Conservation (phyloP, 164 flowering plant species). For the Akebia trifoliata region DNA sequence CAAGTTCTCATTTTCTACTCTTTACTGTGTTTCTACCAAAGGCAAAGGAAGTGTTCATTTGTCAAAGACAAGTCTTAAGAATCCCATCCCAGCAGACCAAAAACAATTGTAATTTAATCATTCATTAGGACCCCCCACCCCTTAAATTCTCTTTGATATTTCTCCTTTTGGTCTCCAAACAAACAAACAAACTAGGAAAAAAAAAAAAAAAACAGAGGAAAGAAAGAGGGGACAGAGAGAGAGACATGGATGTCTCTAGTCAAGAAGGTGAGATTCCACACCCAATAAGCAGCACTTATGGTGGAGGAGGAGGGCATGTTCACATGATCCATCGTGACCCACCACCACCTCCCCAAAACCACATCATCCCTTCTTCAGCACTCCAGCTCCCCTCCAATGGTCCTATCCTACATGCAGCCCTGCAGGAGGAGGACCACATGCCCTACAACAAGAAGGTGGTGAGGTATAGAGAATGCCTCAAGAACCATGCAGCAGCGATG, state of each 20-base stretch:
- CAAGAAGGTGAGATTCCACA: constrained; percentile 51
- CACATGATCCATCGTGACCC: constrained; percentile 48
- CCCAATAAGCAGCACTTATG: constrained; percentile 50
- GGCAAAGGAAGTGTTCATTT: not conserved
- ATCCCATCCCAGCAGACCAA: constrained; percentile 12
- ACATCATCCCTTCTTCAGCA: constrained; percentile 28
- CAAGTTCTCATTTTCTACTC: not conserved
- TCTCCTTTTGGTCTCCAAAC: constrained; percentile 34
- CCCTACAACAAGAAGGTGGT: constrained; percentile 38
- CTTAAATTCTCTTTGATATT: not conserved
- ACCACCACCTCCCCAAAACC: constrained; percentile 25
- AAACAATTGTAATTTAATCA: constrained; percentile 7
- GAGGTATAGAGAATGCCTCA: constrained; percentile 72
- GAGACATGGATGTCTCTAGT: constrained; percentile 51
- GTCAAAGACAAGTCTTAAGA: constrained; percentile 3
- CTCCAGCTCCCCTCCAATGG: constrained; percentile 25
- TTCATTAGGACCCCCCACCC: constrained; percentile 12
- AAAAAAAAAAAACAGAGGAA: constrained; percentile 9
- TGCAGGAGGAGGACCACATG: constrained; percentile 13
- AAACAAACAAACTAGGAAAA: constrained; percentile 4
- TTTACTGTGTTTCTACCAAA: no score
- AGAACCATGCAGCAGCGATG: constrained; percentile 88
- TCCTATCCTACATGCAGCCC: constrained; percentile 5
- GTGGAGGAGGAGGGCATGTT: constrained; percentile 32
- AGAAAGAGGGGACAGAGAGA: constrained; percentile 1